These are phyloP conservation scores for Murraya paniculata DNA, from an alignment of 345 rosid genomes.

Conservation along the genomic window DNA sequence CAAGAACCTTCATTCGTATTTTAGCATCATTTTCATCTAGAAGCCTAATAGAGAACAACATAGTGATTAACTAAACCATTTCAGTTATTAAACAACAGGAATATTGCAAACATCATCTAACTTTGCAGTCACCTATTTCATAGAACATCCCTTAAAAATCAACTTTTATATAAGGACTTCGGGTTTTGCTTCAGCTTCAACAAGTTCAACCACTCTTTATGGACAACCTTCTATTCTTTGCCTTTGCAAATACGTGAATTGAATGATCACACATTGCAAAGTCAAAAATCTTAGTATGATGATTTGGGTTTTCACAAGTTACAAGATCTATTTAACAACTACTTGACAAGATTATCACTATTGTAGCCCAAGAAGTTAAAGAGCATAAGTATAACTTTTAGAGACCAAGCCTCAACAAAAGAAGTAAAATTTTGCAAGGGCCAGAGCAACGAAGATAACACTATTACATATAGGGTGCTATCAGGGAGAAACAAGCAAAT, in stretches of 20 bases:
- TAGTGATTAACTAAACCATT: conserved; percentile 8
- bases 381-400: conserved; percentile 64
- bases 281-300: background rate
- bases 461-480: conserved; percentile 43
- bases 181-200: conserved; percentile 68
- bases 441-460: conserved; percentile 63
- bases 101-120: background rate
- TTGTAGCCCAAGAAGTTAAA: conserved; percentile 77
- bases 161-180: conserved; percentile 47
- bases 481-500: conserved; percentile 50
- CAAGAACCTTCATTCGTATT: conserved; percentile 65
- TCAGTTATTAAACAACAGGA: background rate
- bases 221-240: conserved; percentile 68
- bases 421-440: conserved; percentile 62
- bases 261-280: conserved; percentile 57
- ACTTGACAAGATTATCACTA: conserved; percentile 49
- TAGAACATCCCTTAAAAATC: conserved; percentile 66
- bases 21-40: conserved; percentile 82
- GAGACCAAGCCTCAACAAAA: conserved; percentile 63
- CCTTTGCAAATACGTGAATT: conserved; percentile 51
- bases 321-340: conserved; percentile 17
- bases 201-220: conserved; percentile 81
- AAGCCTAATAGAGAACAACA: conserved; percentile 42
- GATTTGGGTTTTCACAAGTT: background rate
- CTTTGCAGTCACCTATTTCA: conserved; percentile 56